Evolutionary conservation across 148 eudicot genomes (phyloP).

Genomic region (Arctostaphylos glauca): DNA sequence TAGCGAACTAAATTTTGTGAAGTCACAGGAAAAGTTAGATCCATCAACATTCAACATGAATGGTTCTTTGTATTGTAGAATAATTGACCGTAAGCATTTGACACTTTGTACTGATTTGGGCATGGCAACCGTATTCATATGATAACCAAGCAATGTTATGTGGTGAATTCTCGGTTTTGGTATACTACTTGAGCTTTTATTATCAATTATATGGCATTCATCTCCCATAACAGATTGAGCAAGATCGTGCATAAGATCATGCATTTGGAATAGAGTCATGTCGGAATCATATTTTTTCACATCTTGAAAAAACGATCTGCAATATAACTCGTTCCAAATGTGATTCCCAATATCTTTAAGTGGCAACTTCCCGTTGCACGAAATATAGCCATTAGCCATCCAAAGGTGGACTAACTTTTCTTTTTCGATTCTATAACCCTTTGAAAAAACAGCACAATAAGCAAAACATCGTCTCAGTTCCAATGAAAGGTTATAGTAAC

Average conservation of each 20-base stretch:
- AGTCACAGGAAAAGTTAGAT: neutral
- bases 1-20: neutral
- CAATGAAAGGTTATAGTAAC: neutral
- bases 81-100: neutral
- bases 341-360: neutral
- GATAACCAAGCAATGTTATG: neutral
- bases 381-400: constrained; percentile 12
- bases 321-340: neutral
- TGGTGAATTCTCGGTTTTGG: neutral
- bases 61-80: neutral
- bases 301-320: constrained; percentile 10
- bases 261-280: neutral
- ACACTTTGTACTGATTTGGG: neutral
- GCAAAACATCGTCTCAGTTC: constrained; percentile 5
- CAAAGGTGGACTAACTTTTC: neutral
- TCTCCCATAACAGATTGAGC: neutral
- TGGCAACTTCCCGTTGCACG: neutral
- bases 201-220: neutral
- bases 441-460: constrained; percentile 1
- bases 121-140: neutral
- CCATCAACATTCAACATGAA: fast-evolving
- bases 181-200: neutral
- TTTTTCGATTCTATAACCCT: neutral
- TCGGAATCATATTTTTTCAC: neutral
- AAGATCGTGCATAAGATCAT: constrained; percentile 16